Base-by-base conservation (phyloP, 2,329 filamentous ascomycete species). In the Hysterium pulicare region DNA sequence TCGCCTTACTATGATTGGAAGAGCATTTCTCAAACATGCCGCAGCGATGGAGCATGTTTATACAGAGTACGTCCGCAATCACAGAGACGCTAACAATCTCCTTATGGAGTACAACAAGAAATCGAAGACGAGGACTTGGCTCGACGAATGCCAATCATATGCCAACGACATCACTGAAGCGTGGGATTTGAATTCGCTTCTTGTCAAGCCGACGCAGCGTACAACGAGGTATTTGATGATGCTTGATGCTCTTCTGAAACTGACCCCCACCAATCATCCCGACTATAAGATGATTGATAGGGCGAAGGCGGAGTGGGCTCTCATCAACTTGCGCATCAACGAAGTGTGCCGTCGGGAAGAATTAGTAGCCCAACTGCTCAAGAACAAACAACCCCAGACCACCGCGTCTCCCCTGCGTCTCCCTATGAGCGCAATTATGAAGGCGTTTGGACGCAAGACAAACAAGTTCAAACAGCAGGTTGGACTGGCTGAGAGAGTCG, bases 161-260 rank as follows among this genome's bases (percentile, higher is more conserved):
- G 90, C 91, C 10, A 87, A 89, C 54, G 93, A 96, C 62, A 77
- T 98, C 49, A 98, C 93, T 0, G 82, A 84, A 20, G 91, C 93
- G 0, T 98, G 93, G 93, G 87, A 95, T 65, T 69, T 98, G 47
- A 90, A 96, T 65, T 95, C 93, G 0, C 75, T 98, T n/a, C 78
- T 98, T 16, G 91, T 98, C 61, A 98, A 98, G 67, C 93, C 93
- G 2, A 90, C 95, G 65, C 93, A 98, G 68, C 82, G 93, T 36
- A 84, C 97, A 48, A 84, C 91, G 24, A 96, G 96, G 59, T 98
- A 97, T 60, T 90, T 90, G 3, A 83, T 95, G 34, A 74, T 98
- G 31, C 80, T 98, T 33, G 81, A 83, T 24, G 83, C 90, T 43
- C 74, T 98, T 9, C 74, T 94, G 19, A 83, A 90, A 49, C 79